Evolutionary conservation across 306 rosid species (phyloP), one percentile per base, ranked within the genome.

Genomic region (Sindora glabra): DNA sequence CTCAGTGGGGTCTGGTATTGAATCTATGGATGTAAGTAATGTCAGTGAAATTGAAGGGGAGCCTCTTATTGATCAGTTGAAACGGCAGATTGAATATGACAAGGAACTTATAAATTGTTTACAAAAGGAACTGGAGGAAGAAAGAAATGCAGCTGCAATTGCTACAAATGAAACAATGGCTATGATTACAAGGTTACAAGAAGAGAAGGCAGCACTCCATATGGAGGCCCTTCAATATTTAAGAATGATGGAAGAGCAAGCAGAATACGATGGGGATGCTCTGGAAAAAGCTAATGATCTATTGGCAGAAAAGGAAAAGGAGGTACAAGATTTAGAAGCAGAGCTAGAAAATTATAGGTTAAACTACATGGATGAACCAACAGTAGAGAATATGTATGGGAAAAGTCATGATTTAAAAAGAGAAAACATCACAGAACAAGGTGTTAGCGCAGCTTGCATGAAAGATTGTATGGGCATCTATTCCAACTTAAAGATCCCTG

Each of bases 241-340:
- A 57, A 78, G 96, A 67, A 86, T 92, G 96, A 88, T 83, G 95
- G 98, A 92, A 60, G 98, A 92, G 76, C 98, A 92, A 79, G 90
- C 96, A 46, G 96, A 92, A 79, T 82, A 83, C 60, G 98, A 92
- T 42, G 85, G 73, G 10, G 95, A 92, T 17, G 89, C 85, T 63
- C 72, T 88, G 51, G 86, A 88, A 30, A 92, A 81, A 48, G 80
- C 95, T 52, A 83, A 81, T 27, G 96, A 89, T 70, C 77, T 86
- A 22, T 70, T 88, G 59, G 79, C 81, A 26, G 95, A 92, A 64
- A 88, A 74, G 81, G 98, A 88, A 69, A 86, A 75, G 61, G 83
- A 74, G 60, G 61, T 86, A 42, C 95, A 88, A 60, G 96, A 92
- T 72, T 68, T 92, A 74, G 96, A 92, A 68, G 79, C 82, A 8